These are phyloP conservation scores for Aspergillus sp. DNA, from an alignment of 2,329 filamentous ascomycete genomes.

Conservation along the genomic window DNA sequence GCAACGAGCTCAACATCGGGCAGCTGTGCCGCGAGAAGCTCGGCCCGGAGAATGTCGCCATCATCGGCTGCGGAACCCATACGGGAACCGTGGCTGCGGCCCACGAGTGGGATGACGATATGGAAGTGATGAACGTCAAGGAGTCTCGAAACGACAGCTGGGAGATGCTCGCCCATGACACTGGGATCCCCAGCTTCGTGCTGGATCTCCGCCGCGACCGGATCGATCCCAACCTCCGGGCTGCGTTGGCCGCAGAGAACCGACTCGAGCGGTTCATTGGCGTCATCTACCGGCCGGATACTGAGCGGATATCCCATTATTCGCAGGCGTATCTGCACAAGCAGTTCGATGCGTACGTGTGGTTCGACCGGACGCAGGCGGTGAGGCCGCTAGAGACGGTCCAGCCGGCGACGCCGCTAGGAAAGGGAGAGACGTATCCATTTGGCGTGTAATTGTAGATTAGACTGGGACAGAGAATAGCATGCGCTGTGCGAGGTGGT, in stretches of 20 bases:
- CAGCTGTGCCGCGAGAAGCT: constrained; percentile 43
- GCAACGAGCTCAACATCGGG: constrained; percentile 43
- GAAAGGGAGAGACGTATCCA: constrained; percentile 43
- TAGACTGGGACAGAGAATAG: not conserved
- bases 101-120: constrained; percentile 42
- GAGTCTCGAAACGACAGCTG: constrained; percentile 41
- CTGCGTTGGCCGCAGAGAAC: constrained; percentile 26
- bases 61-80: constrained; percentile 42
- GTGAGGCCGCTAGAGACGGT: constrained; percentile 38
- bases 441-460: constrained; percentile 35
- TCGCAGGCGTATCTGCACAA: constrained; percentile 36
- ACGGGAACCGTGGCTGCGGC: constrained; percentile 46
- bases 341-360: constrained; percentile 44
- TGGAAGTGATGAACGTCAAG: constrained; percentile 41
- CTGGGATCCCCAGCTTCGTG: constrained; percentile 36
- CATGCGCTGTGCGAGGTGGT: not conserved
- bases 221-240: constrained; percentile 27
- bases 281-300: constrained; percentile 44
- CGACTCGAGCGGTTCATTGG: constrained; percentile 45
- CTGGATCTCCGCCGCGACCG: constrained; percentile 37
- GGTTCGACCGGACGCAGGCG: constrained; percentile 41
- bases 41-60: constrained; percentile 31
- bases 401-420: constrained; percentile 36
- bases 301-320: constrained; percentile 43
- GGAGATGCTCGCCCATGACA: constrained; percentile 42